These are phyloP conservation scores for Cerioporus squamosus DNA, from an alignment of 1,284 basidiomycete genomes.

Conservation along the genomic window DNA sequence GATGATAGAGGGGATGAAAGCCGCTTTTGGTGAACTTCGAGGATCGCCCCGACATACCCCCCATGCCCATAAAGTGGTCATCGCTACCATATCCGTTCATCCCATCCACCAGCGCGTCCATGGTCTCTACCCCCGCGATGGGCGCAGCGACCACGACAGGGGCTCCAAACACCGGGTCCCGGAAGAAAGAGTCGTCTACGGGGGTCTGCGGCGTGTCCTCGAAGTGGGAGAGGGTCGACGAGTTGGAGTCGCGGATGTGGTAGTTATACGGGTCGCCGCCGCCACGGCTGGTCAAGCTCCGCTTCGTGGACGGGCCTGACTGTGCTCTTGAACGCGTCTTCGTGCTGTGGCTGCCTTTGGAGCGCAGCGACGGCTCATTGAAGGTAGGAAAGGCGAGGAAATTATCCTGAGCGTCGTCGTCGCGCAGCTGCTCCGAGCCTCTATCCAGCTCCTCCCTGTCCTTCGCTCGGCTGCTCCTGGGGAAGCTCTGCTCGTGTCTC, in stretches of 20 bases:
- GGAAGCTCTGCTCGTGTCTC: slow-evolving; percentile 24
- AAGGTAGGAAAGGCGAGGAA: slow-evolving; percentile 28
- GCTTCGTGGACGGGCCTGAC: slow-evolving; percentile 52
- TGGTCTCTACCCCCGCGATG: slow-evolving; percentile 75
- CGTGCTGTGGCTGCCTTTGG: slow-evolving; percentile 22
- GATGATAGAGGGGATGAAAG: slow-evolving; percentile 74
- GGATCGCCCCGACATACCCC: slow-evolving; percentile 43
- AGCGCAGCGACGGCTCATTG: slow-evolving; percentile 16
- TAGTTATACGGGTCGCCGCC: slow-evolving; percentile 35
- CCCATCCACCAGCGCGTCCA: slow-evolving; percentile 85
- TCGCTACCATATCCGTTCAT: slow-evolving; percentile 65
- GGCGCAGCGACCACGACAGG: slow-evolving; percentile 78
- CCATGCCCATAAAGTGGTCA: slow-evolving; percentile 54
- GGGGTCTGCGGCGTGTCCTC: slow-evolving; percentile 73
- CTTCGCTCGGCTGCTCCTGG: slow-evolving; percentile 21
- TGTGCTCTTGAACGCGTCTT: slow-evolving; percentile 40
- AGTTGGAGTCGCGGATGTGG: slow-evolving; percentile 64
- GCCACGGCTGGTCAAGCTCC: slow-evolving; percentile 45
- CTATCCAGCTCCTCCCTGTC: slow-evolving; percentile 16
- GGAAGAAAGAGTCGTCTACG: slow-evolving; percentile 51
- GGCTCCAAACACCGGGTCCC: slow-evolving; percentile 53
- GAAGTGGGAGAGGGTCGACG: slow-evolving; percentile 58
- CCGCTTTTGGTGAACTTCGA: slow-evolving; percentile 47
- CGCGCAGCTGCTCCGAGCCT: slow-evolving; percentile 7
- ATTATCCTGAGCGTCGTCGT: slow-evolving; percentile 21